A percentile compares a stretch with the other conserved stretches of the same genome.
Evolutionary conservation across 2,329 filamentous ascomycete genomes (phyloP).

Genomic region (Paraconiothyrium brasiliense): DNA sequence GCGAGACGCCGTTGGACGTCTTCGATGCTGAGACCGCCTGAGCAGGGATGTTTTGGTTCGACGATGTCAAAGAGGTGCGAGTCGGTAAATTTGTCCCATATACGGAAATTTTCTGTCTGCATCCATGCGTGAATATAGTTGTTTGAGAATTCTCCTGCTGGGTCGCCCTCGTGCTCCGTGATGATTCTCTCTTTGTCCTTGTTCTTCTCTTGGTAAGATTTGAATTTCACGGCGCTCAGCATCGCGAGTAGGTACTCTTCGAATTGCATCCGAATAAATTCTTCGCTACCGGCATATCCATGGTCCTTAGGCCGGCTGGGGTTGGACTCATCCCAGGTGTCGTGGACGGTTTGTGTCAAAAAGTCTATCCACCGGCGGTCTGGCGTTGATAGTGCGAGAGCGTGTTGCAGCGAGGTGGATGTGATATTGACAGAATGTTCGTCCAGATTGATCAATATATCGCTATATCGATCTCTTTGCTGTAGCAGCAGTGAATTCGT

Average conservation of each 20-base stretch:
- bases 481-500: slow-evolving; percentile 94
- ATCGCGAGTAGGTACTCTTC: slow-evolving; percentile 94
- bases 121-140: slow-evolving; percentile 92
- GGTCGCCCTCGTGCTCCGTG: slow-evolving; percentile 78
- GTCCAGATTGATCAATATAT: slow-evolving; percentile 95
- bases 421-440: slow-evolving; percentile 86
- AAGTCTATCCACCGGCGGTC: slow-evolving; percentile 98
- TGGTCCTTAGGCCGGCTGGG: slow-evolving; percentile 91
- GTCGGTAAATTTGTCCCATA: slow-evolving; percentile 79
- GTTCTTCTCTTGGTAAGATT: slow-evolving; percentile 59
- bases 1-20: slow-evolving; percentile 90
- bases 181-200: slow-evolving; percentile 67
- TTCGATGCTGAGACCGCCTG: slow-evolving; percentile 90
- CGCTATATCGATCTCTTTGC: slow-evolving; percentile 94
- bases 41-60: slow-evolving; percentile 91
- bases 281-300: slow-evolving; percentile 94
- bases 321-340: slow-evolving; percentile 94
- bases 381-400: slow-evolving; percentile 80
- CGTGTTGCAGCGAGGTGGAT: slow-evolving; percentile 78
- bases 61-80: slow-evolving; percentile 93
- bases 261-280: slow-evolving; percentile 96
- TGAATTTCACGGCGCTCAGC: slow-evolving; percentile 89
- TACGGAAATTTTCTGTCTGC: slow-evolving; percentile 86
- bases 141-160: slow-evolving; percentile 80
- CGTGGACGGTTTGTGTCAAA: slow-evolving; percentile 89